Evolutionary conservation across 2,329 filamentous ascomycete genomes (phyloP).

Genomic region (Pseudocercospora vitis): DNA sequence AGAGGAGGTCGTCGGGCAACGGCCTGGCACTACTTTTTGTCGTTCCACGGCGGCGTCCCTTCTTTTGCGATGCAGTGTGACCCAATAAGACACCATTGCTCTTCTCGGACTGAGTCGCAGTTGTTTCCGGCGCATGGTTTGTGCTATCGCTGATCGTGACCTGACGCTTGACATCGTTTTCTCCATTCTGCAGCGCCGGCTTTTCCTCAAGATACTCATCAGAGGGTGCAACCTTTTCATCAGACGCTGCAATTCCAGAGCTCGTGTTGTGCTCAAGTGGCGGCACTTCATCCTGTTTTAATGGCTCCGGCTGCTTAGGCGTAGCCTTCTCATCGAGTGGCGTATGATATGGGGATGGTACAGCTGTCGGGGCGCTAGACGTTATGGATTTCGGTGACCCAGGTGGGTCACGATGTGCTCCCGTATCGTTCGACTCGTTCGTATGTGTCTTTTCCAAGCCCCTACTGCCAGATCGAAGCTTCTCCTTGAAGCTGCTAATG

Average conservation of each 20-base stretch:
- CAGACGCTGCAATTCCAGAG: not conserved
- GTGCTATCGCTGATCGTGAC: conserved; percentile 36
- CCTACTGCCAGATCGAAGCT: conserved; percentile 36
- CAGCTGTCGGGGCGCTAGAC: conserved; percentile 33
- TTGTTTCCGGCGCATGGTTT: conserved; percentile 34
- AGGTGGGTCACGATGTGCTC: conserved; percentile 17
- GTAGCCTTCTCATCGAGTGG: conserved; percentile 33
- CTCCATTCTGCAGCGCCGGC: conserved; percentile 31
- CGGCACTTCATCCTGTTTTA: not conserved
- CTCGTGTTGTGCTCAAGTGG: not conserved
- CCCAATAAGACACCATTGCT: conserved; percentile 16
- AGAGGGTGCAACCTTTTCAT: conserved; percentile 14
- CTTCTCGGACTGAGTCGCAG: conserved; percentile 29
- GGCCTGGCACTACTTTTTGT: conserved; percentile 68
- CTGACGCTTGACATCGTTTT: conserved; percentile 37
- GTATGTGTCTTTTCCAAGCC: conserved; percentile 24
- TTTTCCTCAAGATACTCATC: conserved; percentile 36
- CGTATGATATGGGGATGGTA: conserved; percentile 30
- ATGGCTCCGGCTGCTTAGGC: conserved; percentile 9
- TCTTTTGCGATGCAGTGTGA: conserved; percentile 50
- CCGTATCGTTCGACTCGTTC: conserved; percentile 32
- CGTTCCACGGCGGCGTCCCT: conserved; percentile 65
- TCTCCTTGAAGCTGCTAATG: conserved; percentile 37
- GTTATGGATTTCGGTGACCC: conserved; percentile 28
- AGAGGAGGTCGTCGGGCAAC: conserved; percentile 71